These are phyloP conservation scores for Lipomyces oligophaga DNA, from an alignment of 805 yeast genomes.

Conservation along the genomic window DNA sequence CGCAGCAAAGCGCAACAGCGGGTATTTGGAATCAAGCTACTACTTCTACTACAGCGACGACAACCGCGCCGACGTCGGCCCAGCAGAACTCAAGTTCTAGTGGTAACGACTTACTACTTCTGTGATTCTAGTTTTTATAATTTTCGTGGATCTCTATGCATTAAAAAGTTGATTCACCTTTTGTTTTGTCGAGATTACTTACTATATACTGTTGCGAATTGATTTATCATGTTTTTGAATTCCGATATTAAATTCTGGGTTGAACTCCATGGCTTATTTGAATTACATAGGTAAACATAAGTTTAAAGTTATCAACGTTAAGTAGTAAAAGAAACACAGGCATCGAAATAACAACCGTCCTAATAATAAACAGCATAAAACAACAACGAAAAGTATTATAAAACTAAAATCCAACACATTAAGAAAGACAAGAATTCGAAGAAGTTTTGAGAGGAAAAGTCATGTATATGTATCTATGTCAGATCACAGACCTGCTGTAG, in stretches of 20 bases:
- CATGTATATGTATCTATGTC: too few relatives aligned
- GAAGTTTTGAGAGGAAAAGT: too few relatives aligned
- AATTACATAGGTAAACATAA: too few relatives aligned
- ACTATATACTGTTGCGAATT: too few relatives aligned
- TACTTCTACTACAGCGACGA: conserved; percentile 5
- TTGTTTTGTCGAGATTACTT: too few relatives aligned
- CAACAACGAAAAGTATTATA: neutral
- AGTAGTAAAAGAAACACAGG: neutral
- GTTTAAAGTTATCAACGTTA: too few relatives aligned
- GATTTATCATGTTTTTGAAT: too few relatives aligned
- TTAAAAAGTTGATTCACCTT: too few relatives aligned
- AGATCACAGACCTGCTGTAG: too few relatives aligned
- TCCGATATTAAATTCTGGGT: too few relatives aligned
- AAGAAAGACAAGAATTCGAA: neutral
- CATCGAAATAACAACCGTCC: neutral
- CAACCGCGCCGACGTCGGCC: neutral
- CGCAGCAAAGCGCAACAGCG: conserved; percentile 34
- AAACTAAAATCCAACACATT: neutral
- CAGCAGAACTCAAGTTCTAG: neutral
- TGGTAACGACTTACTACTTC: conserved; percentile 11
- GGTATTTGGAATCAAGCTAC: conserved; percentile 34
- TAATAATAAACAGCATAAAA: neutral
- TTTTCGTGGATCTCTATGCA: too few relatives aligned
- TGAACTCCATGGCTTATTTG: too few relatives aligned
- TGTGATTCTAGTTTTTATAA: neutral